These are phyloP conservation scores for Hippophae tibetana DNA, from an alignment of 306 rosid species.

Conservation along the genomic window DNA sequence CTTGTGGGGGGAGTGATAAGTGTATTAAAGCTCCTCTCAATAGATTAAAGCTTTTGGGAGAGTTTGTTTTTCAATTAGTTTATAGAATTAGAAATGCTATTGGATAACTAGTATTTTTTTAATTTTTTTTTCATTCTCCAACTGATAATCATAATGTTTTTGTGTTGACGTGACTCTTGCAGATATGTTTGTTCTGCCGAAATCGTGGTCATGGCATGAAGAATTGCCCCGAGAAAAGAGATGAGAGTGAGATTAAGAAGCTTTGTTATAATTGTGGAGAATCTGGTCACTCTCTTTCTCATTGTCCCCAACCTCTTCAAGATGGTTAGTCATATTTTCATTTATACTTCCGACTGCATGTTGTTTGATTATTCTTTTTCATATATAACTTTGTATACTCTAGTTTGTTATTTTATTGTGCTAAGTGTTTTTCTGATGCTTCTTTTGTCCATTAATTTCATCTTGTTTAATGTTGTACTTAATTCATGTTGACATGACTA, in stretches of 20 bases:
- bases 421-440: too few species aligned
- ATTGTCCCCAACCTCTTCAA: constrained; percentile 50
- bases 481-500: too few species aligned
- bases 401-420: background rate
- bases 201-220: constrained; percentile 73
- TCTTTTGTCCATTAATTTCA: too few species aligned
- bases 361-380: background rate
- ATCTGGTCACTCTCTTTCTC: constrained; percentile 63
- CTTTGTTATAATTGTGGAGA: constrained; percentile 84
- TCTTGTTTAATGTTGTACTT: too few species aligned
- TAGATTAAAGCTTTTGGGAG: too few species aligned
- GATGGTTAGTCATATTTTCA: constrained; percentile 39
- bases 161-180: constrained; percentile 13
- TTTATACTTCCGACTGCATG: background rate
- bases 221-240: constrained; percentile 61
- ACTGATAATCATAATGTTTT: constrained; percentile 1
- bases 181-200: constrained; percentile 88
- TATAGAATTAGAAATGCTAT: background rate
- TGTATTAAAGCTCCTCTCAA: too few species aligned
- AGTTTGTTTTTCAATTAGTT: background rate
- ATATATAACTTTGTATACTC: background rate
- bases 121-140: background rate
- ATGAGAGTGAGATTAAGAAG: constrained; percentile 31
- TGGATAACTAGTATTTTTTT: constrained; percentile 1
- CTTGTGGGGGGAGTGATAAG: too few species aligned